Evolutionary conservation across 139 green algal genomes (phyloP).

Genomic region (Chlamydomonas asymmetrica): DNA sequence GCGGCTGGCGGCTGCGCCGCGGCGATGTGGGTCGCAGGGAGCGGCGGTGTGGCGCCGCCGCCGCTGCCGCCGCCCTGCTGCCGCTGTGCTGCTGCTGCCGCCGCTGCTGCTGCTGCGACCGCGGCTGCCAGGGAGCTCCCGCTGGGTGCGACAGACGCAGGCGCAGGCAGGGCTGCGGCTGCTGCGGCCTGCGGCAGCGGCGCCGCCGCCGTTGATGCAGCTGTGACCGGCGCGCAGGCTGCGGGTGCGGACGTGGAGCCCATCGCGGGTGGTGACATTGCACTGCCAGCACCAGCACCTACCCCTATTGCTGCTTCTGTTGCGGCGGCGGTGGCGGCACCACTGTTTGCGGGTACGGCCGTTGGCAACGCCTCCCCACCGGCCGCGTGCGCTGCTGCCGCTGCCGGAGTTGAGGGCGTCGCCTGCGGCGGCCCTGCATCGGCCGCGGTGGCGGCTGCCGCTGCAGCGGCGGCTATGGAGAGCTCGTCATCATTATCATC

Average conservation of each 20-base stretch:
- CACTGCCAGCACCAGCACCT: background rate
- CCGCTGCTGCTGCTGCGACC: no score
- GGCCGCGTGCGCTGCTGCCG: background rate
- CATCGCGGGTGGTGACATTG: background rate
- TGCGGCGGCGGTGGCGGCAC: background rate
- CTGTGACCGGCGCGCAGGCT: no score
- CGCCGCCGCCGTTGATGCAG: no score
- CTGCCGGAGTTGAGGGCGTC: background rate
- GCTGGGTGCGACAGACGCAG: no score
- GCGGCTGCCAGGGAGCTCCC: no score
- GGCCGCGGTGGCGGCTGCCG: constrained; percentile 6
- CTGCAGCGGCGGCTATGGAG: background rate
- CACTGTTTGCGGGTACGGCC: background rate
- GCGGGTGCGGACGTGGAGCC: no score
- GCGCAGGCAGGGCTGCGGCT: background rate
- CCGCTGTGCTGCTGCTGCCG: background rate
- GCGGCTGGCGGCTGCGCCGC: background rate
- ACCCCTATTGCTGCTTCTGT: background rate
- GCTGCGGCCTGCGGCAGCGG: background rate
- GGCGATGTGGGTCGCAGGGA: background rate
- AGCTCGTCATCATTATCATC: no score
- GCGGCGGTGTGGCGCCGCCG: background rate
- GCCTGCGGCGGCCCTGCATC: background rate
- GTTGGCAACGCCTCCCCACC: no score
- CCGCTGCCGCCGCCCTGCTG: background rate